Base-by-base conservation (phyloP, 2,329 filamentous ascomycete species). In the Calonectria crousiana region DNA sequence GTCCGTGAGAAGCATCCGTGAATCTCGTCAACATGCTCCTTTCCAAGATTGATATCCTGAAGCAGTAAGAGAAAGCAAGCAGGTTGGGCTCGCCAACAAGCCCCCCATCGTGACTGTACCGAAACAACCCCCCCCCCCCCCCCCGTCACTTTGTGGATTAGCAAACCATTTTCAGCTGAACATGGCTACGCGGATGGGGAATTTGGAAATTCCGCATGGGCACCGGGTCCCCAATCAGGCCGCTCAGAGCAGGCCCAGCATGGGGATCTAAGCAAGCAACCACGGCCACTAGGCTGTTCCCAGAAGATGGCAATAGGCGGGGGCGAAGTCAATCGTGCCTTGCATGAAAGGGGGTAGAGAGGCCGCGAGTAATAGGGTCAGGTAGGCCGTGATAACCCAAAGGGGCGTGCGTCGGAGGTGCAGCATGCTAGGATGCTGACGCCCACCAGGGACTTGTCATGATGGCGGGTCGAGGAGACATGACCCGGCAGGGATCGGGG, bases 271-370 rank as follows among this genome's bases (percentile, higher is more conserved):
- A 44, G 23, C 32, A 51, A 23, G 14, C 36, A n/a, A 44, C 9
- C 47, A 30, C 47, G n/a, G 68, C 47, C 58, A 56, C 47, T 44
- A 62, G 20, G 20, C 47, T 36, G 38, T n/a, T 56, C 18, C 26
- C 14, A 70, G 18, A 53, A 53, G 20, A 32, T 18, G 44, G 68
- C 36, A 44, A 44, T 28, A 51, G 20, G 56, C 47, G 34, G 56
- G 23, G 58, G 32, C 67, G 49, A 64, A 51, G 44, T 26, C 56
- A 38, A 41, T 47, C 56, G 56, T 70, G 68, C 58, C 68, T 70
- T 70, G 68, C 56, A 65, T 49, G 20, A 53, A 47, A 47, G 44
- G 68, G 44, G 34, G 68, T 34, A 65, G 28, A 56, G 38, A 26
- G n/a, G 28, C 20, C 28, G 52, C 47, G 9, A 30, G 6, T 26